Evolutionary conservation across 345 rosid species (phyloP), one percentile per base, ranked within the genome.

Genomic region (Gossypium herbaceum): DNA sequence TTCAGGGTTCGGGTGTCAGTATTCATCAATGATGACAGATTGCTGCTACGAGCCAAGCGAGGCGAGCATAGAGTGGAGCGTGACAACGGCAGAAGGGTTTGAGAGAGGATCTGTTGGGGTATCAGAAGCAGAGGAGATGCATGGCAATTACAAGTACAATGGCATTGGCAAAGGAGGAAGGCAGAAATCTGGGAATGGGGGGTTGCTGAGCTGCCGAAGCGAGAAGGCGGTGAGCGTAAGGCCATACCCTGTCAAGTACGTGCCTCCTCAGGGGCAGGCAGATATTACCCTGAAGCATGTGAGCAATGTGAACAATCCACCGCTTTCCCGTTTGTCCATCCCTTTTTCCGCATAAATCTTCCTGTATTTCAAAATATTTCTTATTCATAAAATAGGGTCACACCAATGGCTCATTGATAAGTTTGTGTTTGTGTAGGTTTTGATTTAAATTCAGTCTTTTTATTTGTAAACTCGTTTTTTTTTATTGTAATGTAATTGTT

Each of bases 51-150:
- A 86, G 76, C 97, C 98, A 0, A 93, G 98, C 71, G 99, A 95
- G 75, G 94, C 88, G 1, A 95, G 98, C 85, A 84, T 93, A 2
- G 89, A 90, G 17, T 93, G 99, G 98, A 95, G 97, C 67, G 97
- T 95, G 47, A 87, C 90, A 0, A 91, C 98, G 1, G 98, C 99
- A 0, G 97, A 94, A 17, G 89, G 88, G 22, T 84, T 82, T 56
- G 82, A 81, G 89, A 44, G 76, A 72, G 20, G 55, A 65, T 86
- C 97, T 0, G 84, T 87, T 12, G 76, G 62, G 29, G 62, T 57
- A 57, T 57, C 62, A 10, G 62, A 57, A 57, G 34, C 68, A 0
- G 88, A 86, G 20, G 88, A 88, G 10, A 39, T 27, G 54, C 60
- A 20, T 56, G 20, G 75, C 56, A 59, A 48, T 48, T 8, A 76